These are phyloP conservation scores for Russula sp. DNA, from an alignment of 768 basidiomycete species.

Conservation along the genomic window DNA sequence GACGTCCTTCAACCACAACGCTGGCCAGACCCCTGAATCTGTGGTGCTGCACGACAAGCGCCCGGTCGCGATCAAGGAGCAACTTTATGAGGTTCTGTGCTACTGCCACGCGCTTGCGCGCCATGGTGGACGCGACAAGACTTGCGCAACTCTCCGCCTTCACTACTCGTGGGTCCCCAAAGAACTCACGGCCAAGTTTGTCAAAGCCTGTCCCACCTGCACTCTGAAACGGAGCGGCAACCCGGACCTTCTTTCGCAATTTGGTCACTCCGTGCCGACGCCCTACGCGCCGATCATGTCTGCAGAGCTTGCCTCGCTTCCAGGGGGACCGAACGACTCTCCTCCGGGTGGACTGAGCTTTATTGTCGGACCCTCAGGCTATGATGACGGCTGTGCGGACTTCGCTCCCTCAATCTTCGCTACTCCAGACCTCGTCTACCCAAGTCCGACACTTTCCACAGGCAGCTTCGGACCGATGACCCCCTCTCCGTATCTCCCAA, in stretches of 20 bases:
- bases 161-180: slow-evolving; percentile 83
- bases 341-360: background rate
- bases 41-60: slow-evolving; percentile 65
- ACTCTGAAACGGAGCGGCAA: slow-evolving; percentile 37
- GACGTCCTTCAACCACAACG: slow-evolving; percentile 10
- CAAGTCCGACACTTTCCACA: slow-evolving; percentile 14
- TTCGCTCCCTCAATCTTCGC: slow-evolving; percentile 3
- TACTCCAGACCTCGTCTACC: slow-evolving; percentile 16
- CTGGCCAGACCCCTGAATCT: background rate
- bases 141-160: slow-evolving; percentile 53
- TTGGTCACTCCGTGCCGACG: background rate
- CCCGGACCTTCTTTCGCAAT: slow-evolving; percentile 18
- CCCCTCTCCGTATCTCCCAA: slow-evolving; percentile 11
- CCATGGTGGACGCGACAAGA: slow-evolving; percentile 79
- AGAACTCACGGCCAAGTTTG: slow-evolving; percentile 71
- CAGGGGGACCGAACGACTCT: slow-evolving; percentile 12
- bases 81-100: slow-evolving; percentile 71
- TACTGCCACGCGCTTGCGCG: slow-evolving; percentile 58
- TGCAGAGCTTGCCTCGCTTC: background rate
- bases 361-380: background rate
- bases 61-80: slow-evolving; percentile 69
- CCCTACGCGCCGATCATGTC: background rate
- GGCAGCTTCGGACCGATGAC: slow-evolving; percentile 14
- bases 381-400: background rate
- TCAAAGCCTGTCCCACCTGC: slow-evolving; percentile 75